phyloP scores from a whole-genome alignment of 2,329 filamentous ascomycete species.

The Bipolaris oryzae region DNA sequence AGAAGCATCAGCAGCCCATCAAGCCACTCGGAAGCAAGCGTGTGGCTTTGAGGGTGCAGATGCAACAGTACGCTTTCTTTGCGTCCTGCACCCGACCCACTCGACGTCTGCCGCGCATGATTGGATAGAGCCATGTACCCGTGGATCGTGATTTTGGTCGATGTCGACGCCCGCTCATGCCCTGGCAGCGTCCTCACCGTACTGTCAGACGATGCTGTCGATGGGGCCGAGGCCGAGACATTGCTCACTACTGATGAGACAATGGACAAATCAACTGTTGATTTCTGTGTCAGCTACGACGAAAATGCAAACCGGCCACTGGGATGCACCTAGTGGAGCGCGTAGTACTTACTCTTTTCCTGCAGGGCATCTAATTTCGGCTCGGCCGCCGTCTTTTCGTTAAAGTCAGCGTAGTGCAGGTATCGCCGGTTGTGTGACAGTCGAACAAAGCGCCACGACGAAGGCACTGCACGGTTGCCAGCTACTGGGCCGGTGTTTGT shows the following conservation, averaged over 20 bases:
- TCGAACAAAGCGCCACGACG: conserved; percentile 80
- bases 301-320: conserved; percentile 18
- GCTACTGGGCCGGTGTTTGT: conserved; percentile 55
- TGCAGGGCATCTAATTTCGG: conserved; percentile 75
- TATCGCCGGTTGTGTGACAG: conserved; percentile 90
- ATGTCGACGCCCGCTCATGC: conserved; percentile 49
- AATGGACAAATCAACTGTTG: conserved; percentile 74
- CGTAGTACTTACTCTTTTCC: conserved; percentile 67
- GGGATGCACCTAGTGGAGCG: neutral
- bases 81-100: conserved; percentile 39
- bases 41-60: conserved; percentile 80
- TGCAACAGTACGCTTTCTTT: conserved; percentile 79
- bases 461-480: conserved; percentile 53
- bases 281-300: conserved; percentile 35
- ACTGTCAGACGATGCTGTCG: conserved; percentile 56
- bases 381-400: conserved; percentile 65
- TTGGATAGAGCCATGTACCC: conserved; percentile 62
- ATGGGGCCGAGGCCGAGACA: conserved; percentile 69
- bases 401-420: conserved; percentile 88
- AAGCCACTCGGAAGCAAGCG: conserved; percentile 91
- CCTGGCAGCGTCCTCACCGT: conserved; percentile 52
- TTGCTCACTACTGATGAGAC: conserved; percentile 96
- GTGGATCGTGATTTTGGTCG: conserved; percentile 91
- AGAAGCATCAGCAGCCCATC: conserved; percentile 94
- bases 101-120: conserved; percentile 37